A percentile compares a stretch with the other conserved stretches of the same genome.
phyloP scores from a whole-genome alignment of 164 flowering plant genomes.

The Stephania japonica region DNA sequence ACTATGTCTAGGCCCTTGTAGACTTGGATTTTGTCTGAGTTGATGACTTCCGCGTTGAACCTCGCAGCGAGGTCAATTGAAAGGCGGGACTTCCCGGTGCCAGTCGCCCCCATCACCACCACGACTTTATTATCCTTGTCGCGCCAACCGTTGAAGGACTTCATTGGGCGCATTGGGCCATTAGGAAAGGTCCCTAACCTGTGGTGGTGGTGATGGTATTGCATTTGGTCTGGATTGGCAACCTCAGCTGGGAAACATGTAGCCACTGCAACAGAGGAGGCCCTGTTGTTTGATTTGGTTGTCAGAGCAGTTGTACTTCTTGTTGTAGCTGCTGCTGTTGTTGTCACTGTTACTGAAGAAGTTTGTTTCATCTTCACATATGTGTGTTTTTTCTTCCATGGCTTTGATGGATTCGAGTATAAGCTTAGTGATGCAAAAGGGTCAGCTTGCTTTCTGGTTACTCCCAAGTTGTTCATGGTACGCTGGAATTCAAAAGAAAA shows the following conservation, averaged over 20 bases:
- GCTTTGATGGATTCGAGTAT: background rate
- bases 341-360: too few species aligned
- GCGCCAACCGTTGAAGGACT: conserved; percentile 23
- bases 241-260: conserved; percentile 4
- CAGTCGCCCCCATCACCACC: conserved; percentile 80
- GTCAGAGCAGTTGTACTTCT: background rate
- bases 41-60: conserved; percentile 60
- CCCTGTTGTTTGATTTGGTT: conserved; percentile 1
- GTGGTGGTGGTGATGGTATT: background rate
- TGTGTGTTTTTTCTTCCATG: background rate
- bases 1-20: conserved; percentile 58
- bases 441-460: background rate
- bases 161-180: conserved; percentile 22
- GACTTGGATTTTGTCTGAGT: conserved; percentile 86
- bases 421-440: background rate
- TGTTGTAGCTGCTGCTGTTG: too few species aligned
- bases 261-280: conserved; percentile 24
- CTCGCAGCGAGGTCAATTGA: conserved; percentile 70
- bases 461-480: background rate
- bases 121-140: conserved; percentile 71
- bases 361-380: background rate
- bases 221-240: background rate
- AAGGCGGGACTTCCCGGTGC: conserved; percentile 74
- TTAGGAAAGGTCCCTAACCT: conserved; percentile 33
- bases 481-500: background rate